Evolutionary conservation across 371 early-diverging fungal species (phyloP).

Genomic region (Paramicrosporidium saccamoebae): DNA sequence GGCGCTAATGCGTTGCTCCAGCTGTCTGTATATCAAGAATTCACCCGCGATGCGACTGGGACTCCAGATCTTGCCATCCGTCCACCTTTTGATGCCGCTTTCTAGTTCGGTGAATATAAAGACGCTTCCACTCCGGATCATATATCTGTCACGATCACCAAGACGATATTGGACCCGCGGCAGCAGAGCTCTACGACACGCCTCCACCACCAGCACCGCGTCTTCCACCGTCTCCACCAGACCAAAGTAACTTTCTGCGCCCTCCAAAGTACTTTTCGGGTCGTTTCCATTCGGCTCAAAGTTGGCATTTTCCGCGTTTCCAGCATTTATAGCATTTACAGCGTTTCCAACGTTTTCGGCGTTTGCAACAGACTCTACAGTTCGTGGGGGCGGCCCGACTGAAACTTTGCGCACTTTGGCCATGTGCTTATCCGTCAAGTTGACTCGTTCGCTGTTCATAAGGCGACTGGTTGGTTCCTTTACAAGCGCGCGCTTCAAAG

Average conservation of each 20-base stretch:
- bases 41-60: constrained; percentile 41
- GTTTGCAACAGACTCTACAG: no score
- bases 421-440: no score
- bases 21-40: constrained; percentile 35
- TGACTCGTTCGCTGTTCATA: no score
- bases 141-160: constrained; percentile 27
- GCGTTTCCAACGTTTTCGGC: no score
- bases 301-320: no score
- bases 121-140: constrained; percentile 44
- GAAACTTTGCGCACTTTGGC: no score
- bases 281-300: no score
- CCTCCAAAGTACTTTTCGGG: no score
- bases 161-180: constrained; percentile 31
- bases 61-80: constrained; percentile 51
- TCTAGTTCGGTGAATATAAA: constrained; percentile 62
- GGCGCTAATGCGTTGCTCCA: constrained; percentile 13
- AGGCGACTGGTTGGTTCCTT: no score
- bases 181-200: constrained; percentile 25
- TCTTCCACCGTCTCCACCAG: constrained; percentile 36
- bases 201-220: constrained; percentile 45
- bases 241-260: constrained; percentile 36
- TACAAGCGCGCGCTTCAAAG: no score
- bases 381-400: no score
- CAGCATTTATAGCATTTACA: no score
- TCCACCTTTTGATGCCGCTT: constrained; percentile 58